phyloP scores from a whole-genome alignment of 306 rosid species.

The Prinsepia uniflora region DNA sequence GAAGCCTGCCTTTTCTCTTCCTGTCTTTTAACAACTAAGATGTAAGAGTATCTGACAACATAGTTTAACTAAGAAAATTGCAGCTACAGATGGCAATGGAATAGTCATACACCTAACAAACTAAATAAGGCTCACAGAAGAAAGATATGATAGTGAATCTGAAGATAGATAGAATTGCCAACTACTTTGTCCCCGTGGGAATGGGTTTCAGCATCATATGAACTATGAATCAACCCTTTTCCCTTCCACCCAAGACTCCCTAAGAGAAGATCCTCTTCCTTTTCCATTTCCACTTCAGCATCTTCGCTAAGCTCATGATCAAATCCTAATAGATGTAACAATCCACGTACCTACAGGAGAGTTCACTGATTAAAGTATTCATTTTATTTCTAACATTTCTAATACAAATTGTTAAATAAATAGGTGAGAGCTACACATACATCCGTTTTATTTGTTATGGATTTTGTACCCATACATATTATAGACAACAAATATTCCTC shows the following conservation, averaged over 20 bases:
- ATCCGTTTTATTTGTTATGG: background rate
- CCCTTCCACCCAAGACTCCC: slow-evolving; percentile 80
- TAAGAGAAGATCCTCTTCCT: slow-evolving; percentile 73
- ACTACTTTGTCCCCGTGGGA: slow-evolving; percentile 36
- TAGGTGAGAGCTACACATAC: background rate
- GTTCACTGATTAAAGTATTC: slow-evolving; percentile 18
- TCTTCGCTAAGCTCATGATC: slow-evolving; percentile 85
- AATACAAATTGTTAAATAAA: background rate
- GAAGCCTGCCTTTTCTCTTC: slow-evolving; percentile 79
- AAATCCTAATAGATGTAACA: slow-evolving; percentile 89
- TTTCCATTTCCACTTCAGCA: slow-evolving; percentile 89
- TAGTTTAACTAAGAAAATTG: slow-evolving; percentile 13
- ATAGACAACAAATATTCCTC: background rate
- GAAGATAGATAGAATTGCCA: slow-evolving; percentile 35
- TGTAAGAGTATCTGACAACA: slow-evolving; percentile 46
- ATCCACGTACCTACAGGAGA: slow-evolving; percentile 67
- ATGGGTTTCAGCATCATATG: slow-evolving; percentile 43
- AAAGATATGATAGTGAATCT: background rate
- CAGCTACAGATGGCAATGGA: slow-evolving; percentile 18
- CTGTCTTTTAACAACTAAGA: slow-evolving; percentile 79
- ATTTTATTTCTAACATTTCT: background rate
- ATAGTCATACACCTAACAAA: background rate
- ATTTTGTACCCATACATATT: background rate
- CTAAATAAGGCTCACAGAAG: background rate
- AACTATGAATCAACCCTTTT: slow-evolving; percentile 80